A percentile compares a stretch with the other conserved stretches of the same genome.
phyloP scores from a whole-genome alignment of 2,329 filamentous ascomycete genomes.

The Epichloe gansuensis region DNA sequence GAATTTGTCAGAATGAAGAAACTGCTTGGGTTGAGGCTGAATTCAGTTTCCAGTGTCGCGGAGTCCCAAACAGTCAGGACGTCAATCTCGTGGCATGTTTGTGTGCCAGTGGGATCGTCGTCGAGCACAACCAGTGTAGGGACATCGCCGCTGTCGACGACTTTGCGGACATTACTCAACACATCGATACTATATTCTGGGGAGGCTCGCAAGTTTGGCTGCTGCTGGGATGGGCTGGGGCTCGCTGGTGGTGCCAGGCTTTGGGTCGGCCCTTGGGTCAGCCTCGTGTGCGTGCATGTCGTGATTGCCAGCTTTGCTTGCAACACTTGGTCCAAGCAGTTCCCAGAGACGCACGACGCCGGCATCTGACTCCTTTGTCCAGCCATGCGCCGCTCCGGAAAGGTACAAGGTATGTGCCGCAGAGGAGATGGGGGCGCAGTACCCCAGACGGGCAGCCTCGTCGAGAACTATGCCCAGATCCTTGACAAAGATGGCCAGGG shows the following conservation, averaged over 20 bases:
- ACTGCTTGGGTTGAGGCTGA: constrained; percentile 26
- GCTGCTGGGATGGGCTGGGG: constrained; percentile 9
- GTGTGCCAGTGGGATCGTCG: constrained; percentile 47
- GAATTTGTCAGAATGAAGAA: constrained; percentile 51
- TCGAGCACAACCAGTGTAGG: constrained; percentile 32
- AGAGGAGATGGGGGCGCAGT: constrained; percentile 17
- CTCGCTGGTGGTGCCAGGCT: not conserved
- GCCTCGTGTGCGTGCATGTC: not conserved
- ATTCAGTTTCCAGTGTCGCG: constrained; percentile 30
- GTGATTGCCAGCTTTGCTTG: not conserved
- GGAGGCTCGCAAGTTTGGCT: constrained; percentile 13
- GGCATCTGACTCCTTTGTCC: constrained; percentile 22
- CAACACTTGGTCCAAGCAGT: constrained; percentile 11
- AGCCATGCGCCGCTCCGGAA: constrained; percentile 19
- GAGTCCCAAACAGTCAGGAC: constrained; percentile 43
- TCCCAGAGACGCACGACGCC: constrained; percentile 29
- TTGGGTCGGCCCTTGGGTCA: too few relatives aligned
- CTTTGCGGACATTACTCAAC: constrained; percentile 9
- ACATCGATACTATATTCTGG: constrained; percentile 12
- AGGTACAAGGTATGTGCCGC: constrained; percentile 21
- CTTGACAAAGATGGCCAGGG: constrained; percentile 23
- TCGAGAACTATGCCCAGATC: constrained; percentile 22
- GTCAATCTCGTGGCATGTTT: constrained; percentile 45
- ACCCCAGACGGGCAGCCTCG: constrained; percentile 19
- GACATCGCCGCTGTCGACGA: constrained; percentile 11